Evolutionary conservation across 2,329 filamentous ascomycete species (phyloP).

Genomic region (Cladosporium velox): DNA sequence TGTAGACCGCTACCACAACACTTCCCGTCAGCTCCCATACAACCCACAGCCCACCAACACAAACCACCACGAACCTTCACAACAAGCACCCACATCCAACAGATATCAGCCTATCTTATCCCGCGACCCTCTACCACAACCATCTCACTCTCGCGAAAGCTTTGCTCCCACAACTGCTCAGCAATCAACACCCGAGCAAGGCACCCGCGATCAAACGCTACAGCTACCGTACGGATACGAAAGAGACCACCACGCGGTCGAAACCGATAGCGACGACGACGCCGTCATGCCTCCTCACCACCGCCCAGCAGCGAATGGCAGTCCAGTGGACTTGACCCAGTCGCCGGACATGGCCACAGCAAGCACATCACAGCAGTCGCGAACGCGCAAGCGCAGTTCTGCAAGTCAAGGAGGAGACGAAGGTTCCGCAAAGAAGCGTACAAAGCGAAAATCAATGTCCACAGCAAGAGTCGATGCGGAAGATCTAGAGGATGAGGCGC

Average conservation of each 20-base stretch:
- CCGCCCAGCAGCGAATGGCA: background rate
- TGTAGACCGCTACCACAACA: background rate
- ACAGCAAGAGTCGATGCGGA: constrained; percentile 16
- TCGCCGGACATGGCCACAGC: constrained; percentile 10
- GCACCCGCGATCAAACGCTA: background rate
- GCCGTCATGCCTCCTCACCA: background rate
- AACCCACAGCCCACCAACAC: background rate
- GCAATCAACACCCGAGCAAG: background rate
- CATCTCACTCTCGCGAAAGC: background rate
- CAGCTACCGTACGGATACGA: background rate
- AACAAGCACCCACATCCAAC: background rate
- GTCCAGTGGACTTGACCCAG: constrained; percentile 12
- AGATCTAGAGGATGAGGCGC: constrained; percentile 25
- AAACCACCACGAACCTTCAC: background rate
- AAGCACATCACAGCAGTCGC: constrained; percentile 6
- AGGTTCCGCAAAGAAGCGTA: constrained; percentile 6
- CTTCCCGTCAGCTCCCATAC: background rate
- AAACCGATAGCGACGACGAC: constrained; percentile 8
- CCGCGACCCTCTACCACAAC: background rate
- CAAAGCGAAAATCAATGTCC: background rate
- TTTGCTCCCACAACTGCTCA: background rate
- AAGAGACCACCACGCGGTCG: background rate
- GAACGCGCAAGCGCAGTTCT: constrained; percentile 14
- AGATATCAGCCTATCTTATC: background rate
- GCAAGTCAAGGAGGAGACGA: background rate